Percentiles rank a stretch among this genome's conserved stretches.
These are phyloP conservation scores for Sequoiadendron giganteum DNA, from an alignment of 75 land plant species.

Conservation along the genomic window DNA sequence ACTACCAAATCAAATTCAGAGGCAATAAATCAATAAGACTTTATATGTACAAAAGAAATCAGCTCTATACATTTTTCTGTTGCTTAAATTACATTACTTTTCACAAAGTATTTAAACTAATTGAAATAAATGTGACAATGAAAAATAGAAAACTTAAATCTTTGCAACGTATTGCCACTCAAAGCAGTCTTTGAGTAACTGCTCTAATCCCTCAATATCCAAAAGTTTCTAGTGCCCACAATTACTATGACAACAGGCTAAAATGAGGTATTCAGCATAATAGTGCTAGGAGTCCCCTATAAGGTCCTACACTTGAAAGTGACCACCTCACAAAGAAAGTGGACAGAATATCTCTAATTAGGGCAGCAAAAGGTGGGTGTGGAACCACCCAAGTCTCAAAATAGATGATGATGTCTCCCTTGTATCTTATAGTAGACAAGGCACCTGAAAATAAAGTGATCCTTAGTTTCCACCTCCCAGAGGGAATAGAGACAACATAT, in stretches of 20 bases:
- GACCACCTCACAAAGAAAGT: not conserved
- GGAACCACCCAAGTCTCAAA: not conserved
- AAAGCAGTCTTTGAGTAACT: not conserved
- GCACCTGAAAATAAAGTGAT: not conserved
- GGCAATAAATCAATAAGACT: not conserved
- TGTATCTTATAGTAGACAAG: not conserved
- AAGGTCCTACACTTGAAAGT: not conserved
- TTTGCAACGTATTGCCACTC: not conserved
- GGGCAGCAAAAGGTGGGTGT: not conserved
- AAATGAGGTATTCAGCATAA: not conserved
- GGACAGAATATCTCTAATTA: not conserved
- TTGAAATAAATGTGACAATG: not conserved
- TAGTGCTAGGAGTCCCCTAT: not conserved
- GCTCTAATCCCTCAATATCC: not conserved
- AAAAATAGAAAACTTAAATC: not conserved
- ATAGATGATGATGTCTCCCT: not conserved
- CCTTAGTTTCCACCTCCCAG: not conserved
- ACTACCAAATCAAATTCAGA: slow-evolving; percentile 4
- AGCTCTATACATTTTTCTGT: not conserved
- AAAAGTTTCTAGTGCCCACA: not conserved
- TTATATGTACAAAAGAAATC: not conserved
- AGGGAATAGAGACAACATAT: not conserved
- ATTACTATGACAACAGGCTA: not conserved
- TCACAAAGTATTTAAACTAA: not conserved
- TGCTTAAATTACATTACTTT: not conserved